Evolutionary conservation across 805 yeast species (phyloP).

Genomic region (Maudiozyma turicensis): DNA sequence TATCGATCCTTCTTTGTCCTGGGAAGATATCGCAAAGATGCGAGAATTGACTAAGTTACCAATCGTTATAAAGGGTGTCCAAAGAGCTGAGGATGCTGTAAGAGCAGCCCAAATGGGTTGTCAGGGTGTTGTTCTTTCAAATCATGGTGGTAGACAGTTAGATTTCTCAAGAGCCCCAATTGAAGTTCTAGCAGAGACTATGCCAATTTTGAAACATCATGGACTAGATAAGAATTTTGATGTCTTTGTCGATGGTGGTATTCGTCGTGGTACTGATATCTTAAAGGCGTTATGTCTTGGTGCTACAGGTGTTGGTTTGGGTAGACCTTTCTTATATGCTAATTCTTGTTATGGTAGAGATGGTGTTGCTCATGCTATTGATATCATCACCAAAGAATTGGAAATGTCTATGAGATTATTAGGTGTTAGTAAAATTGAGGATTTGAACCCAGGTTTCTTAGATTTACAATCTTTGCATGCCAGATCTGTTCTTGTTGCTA

Average conservation of each 20-base stretch:
- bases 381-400: conserved; percentile 58
- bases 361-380: conserved; percentile 52
- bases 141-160: conserved; percentile 85
- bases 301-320: conserved; percentile 62
- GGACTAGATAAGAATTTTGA: conserved; percentile 45
- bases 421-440: conserved; percentile 55
- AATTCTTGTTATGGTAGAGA: conserved; percentile 53
- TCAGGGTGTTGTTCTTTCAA: conserved; percentile 73
- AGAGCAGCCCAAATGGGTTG: conserved; percentile 63
- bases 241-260: conserved; percentile 59
- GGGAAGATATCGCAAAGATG: conserved; percentile 57
- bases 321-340: conserved; percentile 58
- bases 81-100: conserved; percentile 68
- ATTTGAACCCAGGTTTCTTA: conserved; percentile 51
- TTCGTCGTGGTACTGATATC: conserved; percentile 58
- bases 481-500: conserved; percentile 37
- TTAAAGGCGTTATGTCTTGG: conserved; percentile 60
- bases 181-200: conserved; percentile 62
- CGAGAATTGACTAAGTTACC: conserved; percentile 51
- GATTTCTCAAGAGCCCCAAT: conserved; percentile 76
- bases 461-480: conserved; percentile 42
- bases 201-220: conserved; percentile 39
- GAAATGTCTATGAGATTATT: conserved; percentile 70
- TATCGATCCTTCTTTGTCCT: conserved; percentile 58
- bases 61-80: conserved; percentile 73